Evolutionary conservation across 768 basidiomycete species (phyloP).

Genomic region (Gyrodon lividus): DNA sequence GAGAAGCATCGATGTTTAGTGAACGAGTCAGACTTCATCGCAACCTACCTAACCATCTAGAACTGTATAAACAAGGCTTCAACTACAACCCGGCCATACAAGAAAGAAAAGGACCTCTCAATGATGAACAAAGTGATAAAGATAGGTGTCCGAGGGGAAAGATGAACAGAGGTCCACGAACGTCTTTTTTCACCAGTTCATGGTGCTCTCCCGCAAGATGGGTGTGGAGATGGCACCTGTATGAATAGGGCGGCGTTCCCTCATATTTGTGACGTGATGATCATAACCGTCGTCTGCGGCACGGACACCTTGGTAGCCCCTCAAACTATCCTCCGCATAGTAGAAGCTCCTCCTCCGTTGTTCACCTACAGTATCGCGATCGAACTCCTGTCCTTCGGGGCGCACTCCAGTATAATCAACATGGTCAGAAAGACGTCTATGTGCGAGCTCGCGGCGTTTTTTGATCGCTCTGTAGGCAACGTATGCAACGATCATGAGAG

Average conservation of each 20-base stretch:
- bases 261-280: constrained; percentile 38
- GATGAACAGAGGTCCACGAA: constrained; percentile 14
- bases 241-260: constrained; percentile 57
- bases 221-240: constrained; percentile 73
- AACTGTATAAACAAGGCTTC: constrained; percentile 26
- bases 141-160: neutral
- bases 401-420: constrained; percentile 39
- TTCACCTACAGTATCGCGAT: constrained; percentile 72
- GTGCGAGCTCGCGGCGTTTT: constrained; percentile 64
- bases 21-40: constrained; percentile 9
- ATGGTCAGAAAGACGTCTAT: constrained; percentile 68
- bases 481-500: constrained; percentile 68
- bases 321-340: constrained; percentile 80
- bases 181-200: constrained; percentile 68
- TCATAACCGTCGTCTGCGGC: constrained; percentile 39
- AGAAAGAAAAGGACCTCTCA: constrained; percentile 3
- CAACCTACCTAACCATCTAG: constrained; percentile 21
- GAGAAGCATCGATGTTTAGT: neutral
- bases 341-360: constrained; percentile 79
- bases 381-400: constrained; percentile 71
- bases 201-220: constrained; percentile 74
- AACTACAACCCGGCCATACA: constrained; percentile 20
- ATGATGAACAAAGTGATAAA: neutral
- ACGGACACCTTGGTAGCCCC: constrained; percentile 49
- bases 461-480: constrained; percentile 70